Conservation (phyloP, 352 stramenopile species). For the Globisporangium cederbergense region DNA sequence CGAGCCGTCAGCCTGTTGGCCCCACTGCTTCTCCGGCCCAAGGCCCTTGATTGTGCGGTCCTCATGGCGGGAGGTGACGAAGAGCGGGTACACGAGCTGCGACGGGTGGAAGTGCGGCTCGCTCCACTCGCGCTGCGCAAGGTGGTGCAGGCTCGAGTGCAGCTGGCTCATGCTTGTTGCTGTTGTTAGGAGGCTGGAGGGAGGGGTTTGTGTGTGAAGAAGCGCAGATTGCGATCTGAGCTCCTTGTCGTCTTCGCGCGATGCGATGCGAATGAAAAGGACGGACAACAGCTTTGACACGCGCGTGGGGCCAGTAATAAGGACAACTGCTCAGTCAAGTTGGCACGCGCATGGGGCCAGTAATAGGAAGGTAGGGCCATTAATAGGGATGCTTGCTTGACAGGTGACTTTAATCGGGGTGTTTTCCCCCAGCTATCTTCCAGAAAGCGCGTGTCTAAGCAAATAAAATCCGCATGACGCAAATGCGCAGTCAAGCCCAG, state of each 20-base stretch:
- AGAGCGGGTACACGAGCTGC: constrained; percentile 90
- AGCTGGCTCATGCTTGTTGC: constrained; percentile 26
- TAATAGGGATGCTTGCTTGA: no score
- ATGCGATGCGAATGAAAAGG: constrained; percentile 1
- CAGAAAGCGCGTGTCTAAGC: no score
- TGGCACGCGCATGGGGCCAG: constrained; percentile 1
- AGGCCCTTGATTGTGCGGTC: constrained; percentile 77
- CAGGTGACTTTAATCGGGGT: no score
- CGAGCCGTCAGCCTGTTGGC: constrained; percentile 51
- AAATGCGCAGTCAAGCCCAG: no score
- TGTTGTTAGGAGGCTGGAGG: background rate
- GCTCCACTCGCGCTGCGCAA: constrained; percentile 77
- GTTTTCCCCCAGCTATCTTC: no score
- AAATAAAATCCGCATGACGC: no score
- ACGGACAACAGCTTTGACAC: background rate
- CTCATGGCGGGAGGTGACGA: constrained; percentile 68
- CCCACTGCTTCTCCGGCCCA: constrained; percentile 86
- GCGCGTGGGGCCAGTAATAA: background rate
- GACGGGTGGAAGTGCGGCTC: constrained; percentile 86
- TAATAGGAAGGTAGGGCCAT: background rate
- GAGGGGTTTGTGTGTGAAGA: background rate
- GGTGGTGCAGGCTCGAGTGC: constrained; percentile 82
- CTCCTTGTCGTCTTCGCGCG: background rate
- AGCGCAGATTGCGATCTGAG: no score
- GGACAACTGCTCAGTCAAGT: background rate